These are phyloP conservation scores for Stentor roeselii DNA, from an alignment of 73 alveolate species.

Conservation along the genomic window DNA sequence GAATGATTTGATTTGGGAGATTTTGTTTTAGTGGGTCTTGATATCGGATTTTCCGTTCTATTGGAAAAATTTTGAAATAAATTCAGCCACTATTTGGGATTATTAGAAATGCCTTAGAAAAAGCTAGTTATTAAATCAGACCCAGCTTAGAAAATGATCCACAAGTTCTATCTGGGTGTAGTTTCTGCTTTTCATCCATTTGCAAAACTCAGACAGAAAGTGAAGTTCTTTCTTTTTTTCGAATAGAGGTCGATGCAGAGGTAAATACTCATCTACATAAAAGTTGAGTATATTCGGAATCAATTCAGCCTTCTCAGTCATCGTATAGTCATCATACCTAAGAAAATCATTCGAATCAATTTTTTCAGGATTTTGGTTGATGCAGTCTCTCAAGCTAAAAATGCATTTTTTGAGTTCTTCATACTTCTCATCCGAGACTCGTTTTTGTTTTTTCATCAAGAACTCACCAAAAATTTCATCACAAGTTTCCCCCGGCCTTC, in stretches of 20 bases:
- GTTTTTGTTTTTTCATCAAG: background rate
- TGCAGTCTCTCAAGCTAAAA: background rate
- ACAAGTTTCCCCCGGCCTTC: background rate
- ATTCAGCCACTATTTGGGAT: no score
- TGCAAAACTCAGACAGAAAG: background rate
- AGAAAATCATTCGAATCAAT: background rate
- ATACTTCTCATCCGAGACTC: background rate
- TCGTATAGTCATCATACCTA: background rate
- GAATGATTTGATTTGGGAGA: no score
- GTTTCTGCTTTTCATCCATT: background rate
- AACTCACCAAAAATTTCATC: background rate
- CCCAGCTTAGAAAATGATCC: no score
- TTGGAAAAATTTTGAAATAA: no score
- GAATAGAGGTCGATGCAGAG: background rate
- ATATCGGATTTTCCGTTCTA: no score
- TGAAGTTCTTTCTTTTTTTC: background rate
- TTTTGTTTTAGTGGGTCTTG: no score
- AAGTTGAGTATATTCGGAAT: background rate
- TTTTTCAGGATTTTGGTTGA: background rate
- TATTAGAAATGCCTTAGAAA: no score
- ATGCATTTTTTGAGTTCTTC: slow-evolving; percentile 30
- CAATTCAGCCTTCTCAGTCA: background rate
- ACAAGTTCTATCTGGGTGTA: background rate
- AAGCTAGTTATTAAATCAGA: no score
- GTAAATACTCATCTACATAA: background rate